phyloP scores from a whole-genome alignment of 129 eudicot genomes.

The Cynara cardunculus region DNA sequence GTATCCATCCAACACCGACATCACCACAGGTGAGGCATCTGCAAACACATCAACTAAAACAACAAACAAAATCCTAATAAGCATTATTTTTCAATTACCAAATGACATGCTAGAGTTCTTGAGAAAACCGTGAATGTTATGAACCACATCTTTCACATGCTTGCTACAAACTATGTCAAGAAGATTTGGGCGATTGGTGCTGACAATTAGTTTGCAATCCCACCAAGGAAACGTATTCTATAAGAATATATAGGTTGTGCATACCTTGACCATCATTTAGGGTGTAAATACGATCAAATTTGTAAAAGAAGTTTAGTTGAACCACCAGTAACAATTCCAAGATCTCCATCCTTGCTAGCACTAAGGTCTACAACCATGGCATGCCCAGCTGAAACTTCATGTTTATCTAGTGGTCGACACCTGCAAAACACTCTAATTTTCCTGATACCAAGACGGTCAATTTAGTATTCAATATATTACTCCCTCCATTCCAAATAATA shows the following conservation, averaged over 20 bases:
- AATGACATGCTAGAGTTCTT: too few species aligned
- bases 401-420: constrained; percentile 37
- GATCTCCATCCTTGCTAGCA: constrained; percentile 40
- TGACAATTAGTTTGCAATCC: too few species aligned
- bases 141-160: too few species aligned
- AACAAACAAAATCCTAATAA: constrained; percentile 13
- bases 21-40: constrained; percentile 45
- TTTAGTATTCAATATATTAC: neutral
- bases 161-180: too few species aligned
- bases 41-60: constrained; percentile 43
- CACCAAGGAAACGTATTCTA: too few species aligned
- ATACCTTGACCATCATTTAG: constrained; percentile 51
- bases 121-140: too few species aligned
- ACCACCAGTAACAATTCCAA: constrained; percentile 31
- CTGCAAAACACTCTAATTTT: constrained; percentile 48
- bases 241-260: neutral
- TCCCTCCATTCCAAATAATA: neutral
- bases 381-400: constrained; percentile 31
- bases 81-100: neutral
- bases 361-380: constrained; percentile 31
- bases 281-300: constrained; percentile 40
- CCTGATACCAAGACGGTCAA: constrained; percentile 28
- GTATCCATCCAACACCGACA: constrained; percentile 49
- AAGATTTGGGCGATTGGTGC: too few species aligned
- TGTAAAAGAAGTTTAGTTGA: constrained; percentile 29